Evolutionary conservation across 129 eudicot genomes (phyloP), one percentile per base, ranked within the genome.

Genomic region (Flaveria sonorensis): DNA sequence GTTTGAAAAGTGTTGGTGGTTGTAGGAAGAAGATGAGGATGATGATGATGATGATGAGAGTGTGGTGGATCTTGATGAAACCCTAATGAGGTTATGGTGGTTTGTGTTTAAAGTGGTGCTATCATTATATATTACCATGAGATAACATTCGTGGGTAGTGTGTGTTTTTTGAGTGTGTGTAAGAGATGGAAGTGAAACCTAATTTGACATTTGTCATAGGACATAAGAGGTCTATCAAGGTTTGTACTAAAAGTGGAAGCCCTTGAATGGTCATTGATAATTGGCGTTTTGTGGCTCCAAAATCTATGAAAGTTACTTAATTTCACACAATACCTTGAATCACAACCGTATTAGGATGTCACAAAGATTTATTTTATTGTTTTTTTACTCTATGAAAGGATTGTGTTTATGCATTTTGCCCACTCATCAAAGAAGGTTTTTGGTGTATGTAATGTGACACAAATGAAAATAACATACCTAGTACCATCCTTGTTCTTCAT

Each of bases 121-220:
- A 36, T 36, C 40, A 45, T 68, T 36, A n/a, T n/a, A n/a, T n/a
- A 26, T 15, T 26, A 74, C 43, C 43, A 72, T 70, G 64, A 71
- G 83, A 78, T 36, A 77, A 52, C 88, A 85, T 85, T 74, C 68
- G 85, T 71, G 53, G 59, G 43, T 43, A 43, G 14, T 28, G 71
- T 69, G 77, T 59, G 48, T 45, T 9, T 45, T 45, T 66, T 66
- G 81, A 77, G 13, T 36, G 30, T 50, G 83, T 56, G 74, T 71
- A 75, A 71, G 80, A 67, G 76, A 78, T 76, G 36, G 86, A 57
- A 51, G 68, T 82, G 77, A 77, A 77, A 71, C 77, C 77, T 59
- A 75, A 76, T 59, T 40, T 73, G 83, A 80, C 83, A 80, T 80
- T 28, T 80, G 75, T 80, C 79, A 80, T 63, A 72, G 77, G 83